Evolutionary conservation across 2,329 filamentous ascomycete genomes (phyloP), one percentile per base, ranked within the genome.

Genomic region (Trichoderma harzianum): DNA sequence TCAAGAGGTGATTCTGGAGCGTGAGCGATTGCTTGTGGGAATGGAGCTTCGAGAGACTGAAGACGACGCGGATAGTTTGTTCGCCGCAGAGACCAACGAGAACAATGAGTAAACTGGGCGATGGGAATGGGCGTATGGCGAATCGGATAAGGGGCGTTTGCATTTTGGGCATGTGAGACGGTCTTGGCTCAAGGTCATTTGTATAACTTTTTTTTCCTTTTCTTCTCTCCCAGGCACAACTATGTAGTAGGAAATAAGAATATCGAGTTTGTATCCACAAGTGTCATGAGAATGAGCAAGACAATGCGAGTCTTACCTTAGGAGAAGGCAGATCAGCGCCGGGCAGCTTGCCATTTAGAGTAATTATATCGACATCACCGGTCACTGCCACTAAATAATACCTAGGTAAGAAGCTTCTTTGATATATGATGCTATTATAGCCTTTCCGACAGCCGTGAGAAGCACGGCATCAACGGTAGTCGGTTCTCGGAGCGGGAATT

Each of bases 1-100:
- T 28, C 78, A 79, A 43, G 80, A 82, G 55, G 83, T 87, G 4
- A 73, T 83, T 6, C 76, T 81, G 7, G 86, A 87, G 77, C 81
- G 86, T 12, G 76, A 75, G 34, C 79, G 77, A 47, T 76, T 87
- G 74, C 77, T 89, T 61, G 77, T 72, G 7, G 82, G 82, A 34
- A 78, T 81, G 76, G 82, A 86, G 76, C 69, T 74, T 16, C 78
- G 81, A 3, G 86, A 87, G 78, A 77, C 85, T 55, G 82, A 86
- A 67, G 81, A 78, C 3, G 81, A 81, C 65, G 78, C 79, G 6
- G 80, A 82, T 61, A 80, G 76, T 43, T 67, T 82, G 47, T 80
- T 81, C 55, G 72, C 73, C 28, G 72, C 72, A 3, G 76, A 75
- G 43, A 75, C 39, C 3, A 36, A 57, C 3, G 69, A 32, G 16